phyloP scores from a whole-genome alignment of 208 protist genomes.

The Trypanosoma rangeli region DNA sequence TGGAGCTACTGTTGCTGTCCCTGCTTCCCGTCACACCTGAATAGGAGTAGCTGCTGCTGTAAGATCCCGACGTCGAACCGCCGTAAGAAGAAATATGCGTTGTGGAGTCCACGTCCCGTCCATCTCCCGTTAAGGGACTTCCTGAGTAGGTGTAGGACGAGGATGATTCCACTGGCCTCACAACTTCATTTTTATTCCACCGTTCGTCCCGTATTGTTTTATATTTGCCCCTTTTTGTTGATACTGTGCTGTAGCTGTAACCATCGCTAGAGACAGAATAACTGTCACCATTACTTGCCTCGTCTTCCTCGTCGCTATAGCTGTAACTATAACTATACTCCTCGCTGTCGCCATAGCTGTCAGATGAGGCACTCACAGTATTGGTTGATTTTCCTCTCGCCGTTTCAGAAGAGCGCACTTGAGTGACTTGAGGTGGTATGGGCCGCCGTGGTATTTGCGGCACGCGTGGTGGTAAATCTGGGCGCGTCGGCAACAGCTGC shows the following conservation, averaged over 20 bases:
- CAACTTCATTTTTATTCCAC: not conserved
- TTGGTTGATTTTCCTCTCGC: not conserved
- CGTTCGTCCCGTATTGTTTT: too few species aligned
- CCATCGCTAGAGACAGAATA: slow-evolving; percentile 19
- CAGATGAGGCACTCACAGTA: not conserved
- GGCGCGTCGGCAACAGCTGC: not conserved
- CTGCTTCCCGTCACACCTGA: slow-evolving; percentile 9
- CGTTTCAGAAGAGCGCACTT: not conserved
- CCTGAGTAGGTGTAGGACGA: not conserved
- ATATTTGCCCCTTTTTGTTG: not conserved
- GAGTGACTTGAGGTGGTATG: not conserved
- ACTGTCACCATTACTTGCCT: not conserved
- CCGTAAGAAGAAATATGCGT: slow-evolving; percentile 8
- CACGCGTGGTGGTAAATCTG: not conserved
- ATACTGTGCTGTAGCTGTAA: slow-evolving; percentile 19
- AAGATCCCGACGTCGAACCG: not conserved
- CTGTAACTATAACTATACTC: not conserved
- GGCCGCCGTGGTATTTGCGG: not conserved
- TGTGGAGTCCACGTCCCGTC: not conserved
- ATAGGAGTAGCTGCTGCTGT: slow-evolving; percentile 26
- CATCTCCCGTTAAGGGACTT: not conserved
- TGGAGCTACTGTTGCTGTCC: slow-evolving; percentile 30
- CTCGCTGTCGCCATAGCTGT: not conserved
- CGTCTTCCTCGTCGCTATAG: slow-evolving; percentile 6
- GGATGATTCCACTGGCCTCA: not conserved